A percentile compares a stretch with the other conserved stretches of the same genome.
Evolutionary conservation across 306 rosid genomes (phyloP).

Genomic region (Malus fusca): DNA sequence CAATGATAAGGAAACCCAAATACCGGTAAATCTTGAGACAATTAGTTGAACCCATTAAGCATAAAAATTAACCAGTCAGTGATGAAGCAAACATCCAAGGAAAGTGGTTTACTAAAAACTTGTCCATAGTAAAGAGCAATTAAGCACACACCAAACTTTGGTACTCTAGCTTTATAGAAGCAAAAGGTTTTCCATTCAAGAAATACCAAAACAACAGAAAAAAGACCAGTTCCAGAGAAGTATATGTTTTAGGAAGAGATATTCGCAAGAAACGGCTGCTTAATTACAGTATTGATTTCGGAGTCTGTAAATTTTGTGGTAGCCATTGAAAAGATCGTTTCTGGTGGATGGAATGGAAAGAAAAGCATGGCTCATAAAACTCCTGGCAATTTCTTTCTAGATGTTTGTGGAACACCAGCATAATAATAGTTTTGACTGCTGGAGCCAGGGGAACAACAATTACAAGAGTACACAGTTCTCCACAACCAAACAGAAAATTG

Average conservation of each 20-base stretch:
- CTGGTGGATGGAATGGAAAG: background rate
- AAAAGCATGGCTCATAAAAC: background rate
- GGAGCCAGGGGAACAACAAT: background rate
- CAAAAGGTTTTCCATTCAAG: background rate
- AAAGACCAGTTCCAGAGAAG: background rate
- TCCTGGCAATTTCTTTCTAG: background rate
- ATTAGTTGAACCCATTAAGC: no score
- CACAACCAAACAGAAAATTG: conserved; percentile 1
- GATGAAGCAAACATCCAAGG: background rate
- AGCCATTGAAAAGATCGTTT: background rate
- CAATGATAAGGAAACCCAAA: background rate
- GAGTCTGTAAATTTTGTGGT: no score
- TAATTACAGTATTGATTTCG: no score
- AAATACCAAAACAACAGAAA: background rate
- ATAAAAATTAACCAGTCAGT: background rate
- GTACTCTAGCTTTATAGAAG: background rate
- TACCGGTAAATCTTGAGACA: background rate
- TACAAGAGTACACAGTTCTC: background rate
- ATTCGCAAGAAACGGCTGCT: no score
- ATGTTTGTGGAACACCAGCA: background rate
- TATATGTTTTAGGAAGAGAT: background rate
- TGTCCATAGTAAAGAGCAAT: background rate
- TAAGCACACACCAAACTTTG: background rate
- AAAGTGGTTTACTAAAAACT: background rate
- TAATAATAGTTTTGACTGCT: background rate